phyloP scores from a whole-genome alignment of 1,284 basidiomycete genomes.

The Schizophyllum commune region DNA sequence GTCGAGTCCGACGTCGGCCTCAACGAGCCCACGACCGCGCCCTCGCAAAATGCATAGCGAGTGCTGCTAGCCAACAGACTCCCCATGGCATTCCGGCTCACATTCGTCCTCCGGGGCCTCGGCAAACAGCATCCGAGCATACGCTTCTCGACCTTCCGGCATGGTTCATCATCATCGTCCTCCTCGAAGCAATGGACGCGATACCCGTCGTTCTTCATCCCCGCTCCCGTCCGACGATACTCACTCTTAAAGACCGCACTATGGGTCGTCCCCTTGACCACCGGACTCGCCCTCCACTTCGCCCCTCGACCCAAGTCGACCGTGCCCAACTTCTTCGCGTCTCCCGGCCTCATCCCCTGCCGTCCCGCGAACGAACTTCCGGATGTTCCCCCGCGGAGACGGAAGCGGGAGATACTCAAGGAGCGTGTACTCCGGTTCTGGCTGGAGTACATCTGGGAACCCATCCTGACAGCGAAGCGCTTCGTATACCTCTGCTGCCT shows the following conservation, averaged over 20 bases:
- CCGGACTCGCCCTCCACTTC: conserved; percentile 44
- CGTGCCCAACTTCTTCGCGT: conserved; percentile 43
- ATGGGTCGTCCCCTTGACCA: conserved; percentile 50
- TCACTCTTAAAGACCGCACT: conserved; percentile 26
- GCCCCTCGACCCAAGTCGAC: conserved; percentile 32
- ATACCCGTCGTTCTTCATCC: conserved; percentile 17
- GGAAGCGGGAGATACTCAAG: background rate
- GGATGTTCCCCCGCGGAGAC: background rate
- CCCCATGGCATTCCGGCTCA: background rate
- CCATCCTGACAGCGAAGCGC: conserved; percentile 74
- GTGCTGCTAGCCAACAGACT: background rate
- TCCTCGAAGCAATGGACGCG: background rate
- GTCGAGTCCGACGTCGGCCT: background rate
- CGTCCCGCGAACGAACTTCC: conserved; percentile 11
- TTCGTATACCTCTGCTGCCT: conserved; percentile 82
- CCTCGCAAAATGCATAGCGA: background rate
- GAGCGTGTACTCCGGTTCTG: conserved; percentile 35
- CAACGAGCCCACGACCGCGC: background rate
- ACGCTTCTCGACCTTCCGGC: background rate
- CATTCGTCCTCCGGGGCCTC: background rate
- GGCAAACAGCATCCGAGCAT: background rate
- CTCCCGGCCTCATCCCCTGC: conserved; percentile 58
- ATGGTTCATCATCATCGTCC: background rate
- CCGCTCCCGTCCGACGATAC: conserved; percentile 17
- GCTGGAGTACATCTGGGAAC: conserved; percentile 69